A percentile compares a stretch with the other conserved stretches of the same genome.
phyloP scores from a whole-genome alignment of 495 filamentous ascomycete species.

The Aspergillus cristatus region DNA sequence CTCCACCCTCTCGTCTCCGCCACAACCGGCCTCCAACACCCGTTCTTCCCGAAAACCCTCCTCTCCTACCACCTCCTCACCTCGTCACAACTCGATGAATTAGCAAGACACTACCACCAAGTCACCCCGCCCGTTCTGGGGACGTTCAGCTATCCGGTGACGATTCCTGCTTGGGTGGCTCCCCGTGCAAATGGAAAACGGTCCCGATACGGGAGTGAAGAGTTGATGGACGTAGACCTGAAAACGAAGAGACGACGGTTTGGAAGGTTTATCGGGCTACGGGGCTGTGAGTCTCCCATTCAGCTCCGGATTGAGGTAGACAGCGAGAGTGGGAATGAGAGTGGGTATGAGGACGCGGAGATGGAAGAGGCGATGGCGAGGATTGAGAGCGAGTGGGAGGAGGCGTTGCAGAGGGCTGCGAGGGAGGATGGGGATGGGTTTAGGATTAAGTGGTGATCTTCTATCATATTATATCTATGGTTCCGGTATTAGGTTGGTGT shows the following conservation, averaged over 20 bases:
- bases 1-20: constrained; percentile 32
- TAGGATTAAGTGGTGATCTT: neutral
- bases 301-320: neutral
- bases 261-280: constrained; percentile 59
- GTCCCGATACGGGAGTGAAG: too few relatives aligned
- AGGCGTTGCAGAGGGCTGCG: constrained; percentile 16
- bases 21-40: constrained; percentile 51
- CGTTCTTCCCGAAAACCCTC: constrained; percentile 55
- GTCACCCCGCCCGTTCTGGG: constrained; percentile 41
- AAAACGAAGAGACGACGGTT: constrained; percentile 54
- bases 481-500: too few relatives aligned
- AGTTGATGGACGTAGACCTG: constrained; percentile 22
- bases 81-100: constrained; percentile 54
- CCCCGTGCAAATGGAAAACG: constrained; percentile 6
- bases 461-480: neutral
- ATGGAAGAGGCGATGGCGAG: constrained; percentile 2
- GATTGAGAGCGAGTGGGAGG: constrained; percentile 23
- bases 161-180: constrained; percentile 33
- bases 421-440: constrained; percentile 13
- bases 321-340: neutral
- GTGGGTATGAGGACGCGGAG: neutral
- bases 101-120: constrained; percentile 73
- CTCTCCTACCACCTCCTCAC: constrained; percentile 71
- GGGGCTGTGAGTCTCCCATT: constrained; percentile 48
- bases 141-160: constrained; percentile 55